Base-by-base conservation (phyloP, 257 asterid species). In the Solanum chiquidenum region DNA sequence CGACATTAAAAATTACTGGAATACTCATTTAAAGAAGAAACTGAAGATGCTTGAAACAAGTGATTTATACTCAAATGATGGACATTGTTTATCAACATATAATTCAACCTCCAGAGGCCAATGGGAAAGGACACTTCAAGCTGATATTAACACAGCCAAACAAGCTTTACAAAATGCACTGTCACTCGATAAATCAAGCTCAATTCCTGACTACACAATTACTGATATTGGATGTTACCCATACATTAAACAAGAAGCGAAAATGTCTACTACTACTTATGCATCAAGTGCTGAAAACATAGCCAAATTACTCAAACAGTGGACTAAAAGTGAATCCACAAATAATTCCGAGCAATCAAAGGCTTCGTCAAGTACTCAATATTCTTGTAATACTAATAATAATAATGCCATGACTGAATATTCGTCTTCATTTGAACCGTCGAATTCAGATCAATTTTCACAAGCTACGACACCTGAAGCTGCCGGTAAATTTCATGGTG, bases 1-100 rank as follows among this genome's bases (percentile, higher is more conserved):
- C 40, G 99, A 97, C 89, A 94, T 97, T 6, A 97, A 97, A 76
- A 97, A 97, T 88, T 95, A 92, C 87, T 97, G 99, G 99, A 97
- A 97, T 42, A 96, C 99, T 14, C 99, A 97, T 90, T 71, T 97
- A 90, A 97, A 94, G 90, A 97, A 95, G 92, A 95, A 95, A 94
- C 92, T 97, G 4, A 93, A 87, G 18, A 93, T 87, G 92, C 88
- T 93, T 1, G 92, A 92, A 90, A 42, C 44, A 23, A 46, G 52
- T 16, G 58, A 29, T 49, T 9, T 46, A 25, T 85, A 29, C 40
- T 37, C 87, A 33, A 62, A 40, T 16, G 27, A 44, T 2, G 10
- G 35, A 16, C 46, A 58, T 27, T 88, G 88, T 3, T 85, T 86
- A 4, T 88, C 92, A 2, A 33, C 94, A 0, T 88, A 91, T 1